phyloP scores from a whole-genome alignment of 306 rosid species.

The Cucumis hystrix region DNA sequence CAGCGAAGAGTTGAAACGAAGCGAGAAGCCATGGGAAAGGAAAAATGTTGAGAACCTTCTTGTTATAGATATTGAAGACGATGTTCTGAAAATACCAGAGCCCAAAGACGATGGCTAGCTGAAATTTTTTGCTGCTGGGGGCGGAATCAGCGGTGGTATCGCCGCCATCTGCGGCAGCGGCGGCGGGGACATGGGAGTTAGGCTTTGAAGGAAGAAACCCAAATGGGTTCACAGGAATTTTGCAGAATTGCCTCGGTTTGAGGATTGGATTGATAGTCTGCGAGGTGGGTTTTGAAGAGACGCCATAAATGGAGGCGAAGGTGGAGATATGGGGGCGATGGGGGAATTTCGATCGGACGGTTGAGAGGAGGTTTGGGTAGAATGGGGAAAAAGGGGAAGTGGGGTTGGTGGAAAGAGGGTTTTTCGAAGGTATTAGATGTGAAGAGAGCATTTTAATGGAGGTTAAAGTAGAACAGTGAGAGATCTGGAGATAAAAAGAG shows the following conservation, averaged over 20 bases:
- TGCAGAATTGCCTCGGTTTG: constrained; percentile 16
- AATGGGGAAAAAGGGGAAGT: constrained; percentile 19
- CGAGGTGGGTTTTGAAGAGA: constrained; percentile 21
- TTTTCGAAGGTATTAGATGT: constrained; percentile 26
- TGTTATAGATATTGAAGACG: constrained; percentile 84
- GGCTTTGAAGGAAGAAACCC: constrained; percentile 23
- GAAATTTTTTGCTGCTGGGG: constrained; percentile 27
- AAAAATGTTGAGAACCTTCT: constrained; percentile 64
- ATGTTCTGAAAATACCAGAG: constrained; percentile 85
- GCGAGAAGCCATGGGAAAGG: constrained; percentile 95
- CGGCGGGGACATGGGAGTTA: constrained; percentile 25
- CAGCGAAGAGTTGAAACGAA: constrained; percentile 84
- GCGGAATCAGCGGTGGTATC: constrained; percentile 11
- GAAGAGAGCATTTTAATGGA: constrained; percentile 36
- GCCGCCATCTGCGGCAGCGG: constrained; percentile 30
- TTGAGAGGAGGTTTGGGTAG: constrained; percentile 21
- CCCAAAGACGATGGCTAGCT: constrained; percentile 69
- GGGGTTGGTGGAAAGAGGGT: constrained; percentile 14
- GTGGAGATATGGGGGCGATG: not conserved
- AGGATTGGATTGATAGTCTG: constrained; percentile 24
- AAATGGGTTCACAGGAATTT: constrained; percentile 14
- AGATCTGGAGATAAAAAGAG: constrained; percentile 8
- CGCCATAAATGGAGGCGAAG: constrained; percentile 3
- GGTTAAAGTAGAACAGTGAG: not conserved
- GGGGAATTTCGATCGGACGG: constrained; percentile 10